Base-by-base conservation (phyloP, 176 grass and related monocot species). In the Puya raimondii region DNA sequence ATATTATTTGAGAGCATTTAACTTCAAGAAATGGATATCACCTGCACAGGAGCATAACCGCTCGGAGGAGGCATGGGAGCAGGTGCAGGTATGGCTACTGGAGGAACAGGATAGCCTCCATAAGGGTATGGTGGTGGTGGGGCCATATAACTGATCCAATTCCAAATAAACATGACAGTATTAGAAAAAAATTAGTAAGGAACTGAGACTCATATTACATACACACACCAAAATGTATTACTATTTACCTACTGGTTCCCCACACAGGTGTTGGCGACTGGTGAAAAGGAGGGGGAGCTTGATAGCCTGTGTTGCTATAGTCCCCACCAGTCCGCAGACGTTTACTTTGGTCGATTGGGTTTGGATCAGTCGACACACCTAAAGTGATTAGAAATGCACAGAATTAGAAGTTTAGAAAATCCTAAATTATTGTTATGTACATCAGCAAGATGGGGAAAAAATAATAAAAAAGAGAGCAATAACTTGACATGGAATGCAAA, bases 1-100 rank as follows among this genome's bases (percentile, higher is more conserved):
- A 42, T 42, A 42, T 42, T 42, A 42, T 42, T 42, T 42, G 33
- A 42, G 33, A 42, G 33, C 5, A 42, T 42, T 42, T 42, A 42
- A 42, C 33, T 8, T 6, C 33, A 42, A 7, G 4, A 42, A 42
- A 42, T 42, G 33, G 33, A 7, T 7, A 82, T 65, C 66, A 99
- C 95, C 95, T 94, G 89, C 72, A 99, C 90, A 78, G 90, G 95
- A 74, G 90, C 95, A 88, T 99, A 99, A 64, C 85, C 82, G 65
- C 81, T 90, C 53, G 90, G 77, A 59, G 86, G 80, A 71, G 79
- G 70, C 51, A 91, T 42, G 70, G 90, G 86, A 82, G 87, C 64
- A 79, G 94, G 94, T 65, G 87, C 70, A 69, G 84, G 51, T 63
- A 99, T 87, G 42, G 84, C 71, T 56, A 91, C 85, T 6, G 82